Evolutionary conservation across 306 rosid species (phyloP).

Genomic region (Pyrus pyrifolia): DNA sequence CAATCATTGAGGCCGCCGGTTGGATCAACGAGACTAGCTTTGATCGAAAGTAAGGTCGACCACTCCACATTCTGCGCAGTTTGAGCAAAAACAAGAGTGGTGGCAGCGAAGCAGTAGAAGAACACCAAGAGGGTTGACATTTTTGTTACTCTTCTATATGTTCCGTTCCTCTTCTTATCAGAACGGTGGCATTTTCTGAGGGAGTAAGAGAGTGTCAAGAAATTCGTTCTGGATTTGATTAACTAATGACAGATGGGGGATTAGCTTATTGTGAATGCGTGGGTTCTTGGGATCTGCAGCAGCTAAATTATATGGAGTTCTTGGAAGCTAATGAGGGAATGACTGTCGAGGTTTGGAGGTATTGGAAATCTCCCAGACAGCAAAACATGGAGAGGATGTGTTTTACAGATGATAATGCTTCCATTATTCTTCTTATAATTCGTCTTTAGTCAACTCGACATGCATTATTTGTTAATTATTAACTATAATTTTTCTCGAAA

Average conservation of each 20-base stretch:
- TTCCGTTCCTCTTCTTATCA: conserved; percentile 22
- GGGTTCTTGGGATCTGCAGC: conserved; percentile 67
- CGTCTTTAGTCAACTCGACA: conserved; percentile 49
- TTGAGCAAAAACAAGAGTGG: conserved; percentile 43
- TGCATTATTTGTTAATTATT: conserved; percentile 6
- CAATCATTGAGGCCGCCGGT: conserved; percentile 50
- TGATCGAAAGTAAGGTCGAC: conserved; percentile 47
- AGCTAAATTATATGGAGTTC: conserved; percentile 42
- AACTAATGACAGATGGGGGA: conserved; percentile 2
- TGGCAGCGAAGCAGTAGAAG: conserved; percentile 44
- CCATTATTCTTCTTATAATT: conserved; percentile 24
- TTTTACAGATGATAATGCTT: conserved; percentile 26
- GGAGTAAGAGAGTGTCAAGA: conserved; percentile 8
- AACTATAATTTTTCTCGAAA: neutral
- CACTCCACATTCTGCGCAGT: conserved; percentile 32
- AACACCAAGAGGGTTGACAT: conserved; percentile 40
- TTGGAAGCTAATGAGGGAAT: neutral
- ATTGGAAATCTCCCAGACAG: conserved; percentile 51
- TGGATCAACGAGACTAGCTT: conserved; percentile 54
- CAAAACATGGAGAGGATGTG: conserved; percentile 79
- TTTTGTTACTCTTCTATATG: conserved; percentile 20
- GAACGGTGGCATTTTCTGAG: conserved; percentile 27
- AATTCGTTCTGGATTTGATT: neutral
- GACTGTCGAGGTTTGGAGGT: conserved; percentile 64
- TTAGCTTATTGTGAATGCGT: conserved; percentile 42